Evolutionary conservation across 2,329 filamentous ascomycete species (phyloP), one percentile per base, ranked within the genome.

Genomic region (Aspergillus tubingensis): DNA sequence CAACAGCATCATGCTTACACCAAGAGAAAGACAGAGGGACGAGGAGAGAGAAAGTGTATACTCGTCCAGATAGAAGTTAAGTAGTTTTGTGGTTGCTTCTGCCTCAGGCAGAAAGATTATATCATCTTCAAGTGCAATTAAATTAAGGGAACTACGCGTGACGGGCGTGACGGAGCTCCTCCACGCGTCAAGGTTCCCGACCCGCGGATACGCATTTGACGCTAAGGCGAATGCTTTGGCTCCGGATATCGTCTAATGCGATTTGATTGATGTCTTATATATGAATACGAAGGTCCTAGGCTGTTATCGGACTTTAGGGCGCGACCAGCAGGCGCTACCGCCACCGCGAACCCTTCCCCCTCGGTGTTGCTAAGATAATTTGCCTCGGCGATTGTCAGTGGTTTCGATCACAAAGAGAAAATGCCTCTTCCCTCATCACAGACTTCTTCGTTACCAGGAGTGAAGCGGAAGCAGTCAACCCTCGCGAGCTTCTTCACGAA

Each of bases 401-500:
- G 8, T 21, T 54, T 5, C 30, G 15, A 54, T 8, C 19, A 17
- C 10, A 21, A 32, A 54, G 60, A 64, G 15, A 49, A 61, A 64
- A 76, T 77, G 74, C 67, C 74, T 50, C 64, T 71, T 27, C 67
- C 68, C 43, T 74, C 75, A 49, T 76, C 75, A 10, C 72, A 72
- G 62, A 63, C 70, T 13, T 71, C 75, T 2, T 69, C 74, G 19
- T 72, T 74, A 23, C 69, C 72, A 36, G 71, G 65, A 21, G 56
- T 76, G 8, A 78, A 79, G 57, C 70, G 74, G 47, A 78, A 78
- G 60, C 76, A 97, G 72, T 85, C 89, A 66, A 91, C 91, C 0
- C 88, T 97, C 62, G 95, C 91, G 3, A 93, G 88, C 72, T 96
- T 96, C 78, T 96, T 96, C 74, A 85, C 87, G 0, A 86, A 86